These are phyloP conservation scores for Litsea cubeba DNA, from an alignment of 164 flowering plant species.

Conservation along the genomic window DNA sequence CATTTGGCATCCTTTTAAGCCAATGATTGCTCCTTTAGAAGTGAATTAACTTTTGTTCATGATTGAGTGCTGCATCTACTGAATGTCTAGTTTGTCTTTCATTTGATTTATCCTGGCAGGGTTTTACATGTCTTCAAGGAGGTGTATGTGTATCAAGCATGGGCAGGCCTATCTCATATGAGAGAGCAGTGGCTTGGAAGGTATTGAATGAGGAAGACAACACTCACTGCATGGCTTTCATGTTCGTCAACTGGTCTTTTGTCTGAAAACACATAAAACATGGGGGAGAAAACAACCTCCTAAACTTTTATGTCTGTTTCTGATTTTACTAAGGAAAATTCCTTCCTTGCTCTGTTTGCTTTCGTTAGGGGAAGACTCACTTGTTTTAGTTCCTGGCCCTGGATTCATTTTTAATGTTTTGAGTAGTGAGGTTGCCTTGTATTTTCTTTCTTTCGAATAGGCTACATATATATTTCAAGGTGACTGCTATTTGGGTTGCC, in stretches of 20 bases:
- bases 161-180: constrained; percentile 93
- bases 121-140: constrained; percentile 80
- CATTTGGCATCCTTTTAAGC: no score
- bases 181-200: constrained; percentile 97
- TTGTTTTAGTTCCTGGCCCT: background rate
- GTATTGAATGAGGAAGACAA: constrained; percentile 79
- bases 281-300: background rate
- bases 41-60: no score
- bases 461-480: background rate
- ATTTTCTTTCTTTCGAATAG: background rate
- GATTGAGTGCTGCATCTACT: no score
- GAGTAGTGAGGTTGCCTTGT: background rate
- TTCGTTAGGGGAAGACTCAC: background rate
- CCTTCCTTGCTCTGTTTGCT: background rate
- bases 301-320: background rate
- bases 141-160: constrained; percentile 94
- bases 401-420: background rate
- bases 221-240: constrained; percentile 89
- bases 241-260: constrained; percentile 97
- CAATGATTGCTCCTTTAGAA: no score
- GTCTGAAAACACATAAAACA: constrained; percentile 38
- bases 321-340: background rate
- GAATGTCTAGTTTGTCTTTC: no score
- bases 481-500: no score
- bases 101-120: constrained; percentile 33